Evolutionary conservation across 768 basidiomycete species (phyloP), one percentile per base, ranked within the genome.

Genomic region (Tulasnella sp.): DNA sequence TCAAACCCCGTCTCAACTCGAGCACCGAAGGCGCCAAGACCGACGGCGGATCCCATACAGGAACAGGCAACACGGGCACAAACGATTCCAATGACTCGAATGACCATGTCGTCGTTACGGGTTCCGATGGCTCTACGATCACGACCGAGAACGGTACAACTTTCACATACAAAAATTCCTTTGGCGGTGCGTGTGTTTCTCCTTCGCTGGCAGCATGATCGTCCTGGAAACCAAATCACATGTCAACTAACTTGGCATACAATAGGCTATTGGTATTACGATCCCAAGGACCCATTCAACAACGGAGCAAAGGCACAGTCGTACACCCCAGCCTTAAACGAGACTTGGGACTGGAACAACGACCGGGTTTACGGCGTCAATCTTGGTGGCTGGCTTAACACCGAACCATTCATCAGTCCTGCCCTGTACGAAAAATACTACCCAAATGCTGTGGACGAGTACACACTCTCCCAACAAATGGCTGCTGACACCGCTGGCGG

Each of bases 251-350:
- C 32, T 67, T 35, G 61, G 18, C 4, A 0, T 3, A 67, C 61
- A 67, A 46, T 71, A 77, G 77, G 77, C 29, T 74, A 85, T 40
- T 86, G 86, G 20, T 83, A 81, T 78, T 87, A 85, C 84, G 89
- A 93, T 83, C 90, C 91, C 18, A 86, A 90, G 69, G 86, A 92
- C 82, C 92, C 94, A 7, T 93, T 90, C 86, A 91, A 90, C 84
- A 90, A 92, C 82, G 86, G 88, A 61, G 94, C 94, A 9, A 88
- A 86, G 78, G 87, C 91, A 11, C 93, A 95, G 81, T 89, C 88
- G 2, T 96, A 92, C 91, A 91, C 92, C 7, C 93, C 93, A 1
- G 88, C 92, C 9, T 85, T 97, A 72, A 92, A 92, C 84, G 86
- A 90, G 81, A 88, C 85, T 37, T 97, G 94, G 93, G 87, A 85